phyloP scores from a whole-genome alignment of 2,329 filamentous ascomycete genomes.

The Alternaria viburni region DNA sequence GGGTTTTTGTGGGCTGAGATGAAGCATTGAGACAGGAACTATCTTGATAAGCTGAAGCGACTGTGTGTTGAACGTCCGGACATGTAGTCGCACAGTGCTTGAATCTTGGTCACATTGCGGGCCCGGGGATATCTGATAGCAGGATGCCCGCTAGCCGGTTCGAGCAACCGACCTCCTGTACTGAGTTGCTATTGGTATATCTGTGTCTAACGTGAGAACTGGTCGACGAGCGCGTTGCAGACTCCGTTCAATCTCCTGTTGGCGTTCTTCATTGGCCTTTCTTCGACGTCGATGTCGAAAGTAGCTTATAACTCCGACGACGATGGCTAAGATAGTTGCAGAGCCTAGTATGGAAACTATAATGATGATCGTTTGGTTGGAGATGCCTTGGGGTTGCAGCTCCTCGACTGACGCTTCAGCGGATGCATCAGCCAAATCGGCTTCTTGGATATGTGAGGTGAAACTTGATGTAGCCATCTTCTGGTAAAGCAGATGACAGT shows the following conservation, averaged over 20 bases:
- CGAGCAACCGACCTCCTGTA: background rate
- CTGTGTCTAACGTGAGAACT: background rate
- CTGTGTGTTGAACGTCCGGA: background rate
- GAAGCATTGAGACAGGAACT: background rate
- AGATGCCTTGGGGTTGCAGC: background rate
- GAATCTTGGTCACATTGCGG: background rate
- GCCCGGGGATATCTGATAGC: background rate
- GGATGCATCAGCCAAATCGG: background rate
- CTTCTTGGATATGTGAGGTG: background rate
- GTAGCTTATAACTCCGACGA: constrained; percentile 2
- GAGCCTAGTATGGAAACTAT: background rate
- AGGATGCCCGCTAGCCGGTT: background rate
- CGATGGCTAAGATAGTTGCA: background rate
- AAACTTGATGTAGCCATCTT: background rate
- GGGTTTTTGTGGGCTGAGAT: background rate
- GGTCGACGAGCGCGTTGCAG: background rate
- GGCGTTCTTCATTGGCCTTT: background rate
- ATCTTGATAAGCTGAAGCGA: background rate
- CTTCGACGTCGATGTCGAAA: background rate
- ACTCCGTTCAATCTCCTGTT: constrained; percentile 10
- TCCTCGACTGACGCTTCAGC: background rate
- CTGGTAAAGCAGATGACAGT: background rate
- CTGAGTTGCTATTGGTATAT: background rate
- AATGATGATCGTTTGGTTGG: background rate
- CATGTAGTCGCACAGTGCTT: background rate